Conservation (phyloP, 1,284 basidiomycete species). For the Naganishia liquefaciens region DNA sequence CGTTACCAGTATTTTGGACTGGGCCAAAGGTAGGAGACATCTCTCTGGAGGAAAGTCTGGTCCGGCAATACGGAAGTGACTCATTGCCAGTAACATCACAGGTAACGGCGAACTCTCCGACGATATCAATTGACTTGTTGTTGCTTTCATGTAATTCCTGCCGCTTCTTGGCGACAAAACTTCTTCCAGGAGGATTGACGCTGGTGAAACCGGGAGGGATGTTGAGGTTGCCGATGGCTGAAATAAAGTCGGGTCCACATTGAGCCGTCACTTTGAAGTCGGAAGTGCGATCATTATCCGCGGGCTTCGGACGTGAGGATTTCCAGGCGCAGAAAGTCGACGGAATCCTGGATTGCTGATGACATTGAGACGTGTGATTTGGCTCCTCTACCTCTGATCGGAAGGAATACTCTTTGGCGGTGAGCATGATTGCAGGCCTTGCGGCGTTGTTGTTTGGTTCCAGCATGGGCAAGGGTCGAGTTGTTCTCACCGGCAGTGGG, state of each 20-base stretch:
- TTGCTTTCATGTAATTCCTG: not conserved
- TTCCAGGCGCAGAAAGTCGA: no score
- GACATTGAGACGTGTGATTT: no score
- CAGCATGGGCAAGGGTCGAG: slow-evolving; percentile 13
- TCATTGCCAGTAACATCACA: no score
- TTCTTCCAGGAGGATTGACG: slow-evolving; percentile 13
- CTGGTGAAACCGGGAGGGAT: slow-evolving; percentile 18
- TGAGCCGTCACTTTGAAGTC: not conserved
- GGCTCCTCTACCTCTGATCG: not conserved
- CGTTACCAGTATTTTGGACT: not conserved
- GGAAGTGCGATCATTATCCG: not conserved
- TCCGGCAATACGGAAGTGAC: not conserved
- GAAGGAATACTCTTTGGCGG: slow-evolving; percentile 9
- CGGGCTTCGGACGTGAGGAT: no score
- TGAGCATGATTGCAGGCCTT: slow-evolving; percentile 9
- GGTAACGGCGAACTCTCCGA: no score
- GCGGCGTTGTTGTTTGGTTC: not conserved
- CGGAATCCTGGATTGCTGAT: no score
- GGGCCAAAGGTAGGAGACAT: not conserved
- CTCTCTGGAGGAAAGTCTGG: not conserved
- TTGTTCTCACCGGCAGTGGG: slow-evolving; percentile 10
- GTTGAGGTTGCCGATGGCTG: not conserved
- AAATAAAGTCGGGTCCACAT: not conserved
- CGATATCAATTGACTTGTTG: not conserved
- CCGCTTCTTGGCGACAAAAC: slow-evolving; percentile 1